Evolutionary conservation across 192 early-diverging fungal genomes (phyloP).

Genomic region (Umbelopsis vinacea): DNA sequence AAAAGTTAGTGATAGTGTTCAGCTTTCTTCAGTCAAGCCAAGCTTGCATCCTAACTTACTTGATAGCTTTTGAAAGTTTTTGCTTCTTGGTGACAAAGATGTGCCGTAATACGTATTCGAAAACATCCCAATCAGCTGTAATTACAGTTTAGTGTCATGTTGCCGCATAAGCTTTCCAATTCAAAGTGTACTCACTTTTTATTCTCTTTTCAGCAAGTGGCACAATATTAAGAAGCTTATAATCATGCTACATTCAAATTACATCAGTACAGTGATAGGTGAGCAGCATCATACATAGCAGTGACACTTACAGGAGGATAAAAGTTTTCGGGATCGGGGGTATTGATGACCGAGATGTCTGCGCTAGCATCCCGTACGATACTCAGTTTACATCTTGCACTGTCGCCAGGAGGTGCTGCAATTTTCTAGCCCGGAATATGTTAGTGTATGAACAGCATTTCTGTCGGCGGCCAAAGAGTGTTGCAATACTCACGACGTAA

Average conservation of each 20-base stretch:
- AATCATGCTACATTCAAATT: constrained; percentile 18
- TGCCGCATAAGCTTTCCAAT: not conserved
- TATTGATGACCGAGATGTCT: constrained; percentile 21
- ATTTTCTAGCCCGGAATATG: constrained; percentile 20
- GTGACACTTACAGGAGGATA: constrained; percentile 34
- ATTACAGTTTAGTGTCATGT: not conserved
- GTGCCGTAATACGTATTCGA: constrained; percentile 46
- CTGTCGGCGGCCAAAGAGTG: not conserved
- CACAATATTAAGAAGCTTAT: constrained; percentile 38
- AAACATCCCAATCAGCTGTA: constrained; percentile 45
- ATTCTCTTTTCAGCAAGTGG: constrained; percentile 29
- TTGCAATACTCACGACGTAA: constrained; percentile 23
- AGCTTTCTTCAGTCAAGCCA: not conserved
- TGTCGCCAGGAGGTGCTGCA: constrained; percentile 23
- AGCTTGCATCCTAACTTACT: constrained; percentile 24
- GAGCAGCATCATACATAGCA: not conserved
- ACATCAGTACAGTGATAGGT: no score
- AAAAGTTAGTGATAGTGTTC: not conserved
- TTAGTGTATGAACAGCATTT: not conserved
- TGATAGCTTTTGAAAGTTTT: constrained; percentile 37
- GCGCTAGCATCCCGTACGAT: constrained; percentile 37
- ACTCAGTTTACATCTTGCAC: constrained; percentile 39
- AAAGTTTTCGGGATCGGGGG: constrained; percentile 10
- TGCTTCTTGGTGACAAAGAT: constrained; percentile 41
- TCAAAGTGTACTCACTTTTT: constrained; percentile 20